phyloP scores from a whole-genome alignment of 768 basidiomycete species.

The Mycena vitilis region DNA sequence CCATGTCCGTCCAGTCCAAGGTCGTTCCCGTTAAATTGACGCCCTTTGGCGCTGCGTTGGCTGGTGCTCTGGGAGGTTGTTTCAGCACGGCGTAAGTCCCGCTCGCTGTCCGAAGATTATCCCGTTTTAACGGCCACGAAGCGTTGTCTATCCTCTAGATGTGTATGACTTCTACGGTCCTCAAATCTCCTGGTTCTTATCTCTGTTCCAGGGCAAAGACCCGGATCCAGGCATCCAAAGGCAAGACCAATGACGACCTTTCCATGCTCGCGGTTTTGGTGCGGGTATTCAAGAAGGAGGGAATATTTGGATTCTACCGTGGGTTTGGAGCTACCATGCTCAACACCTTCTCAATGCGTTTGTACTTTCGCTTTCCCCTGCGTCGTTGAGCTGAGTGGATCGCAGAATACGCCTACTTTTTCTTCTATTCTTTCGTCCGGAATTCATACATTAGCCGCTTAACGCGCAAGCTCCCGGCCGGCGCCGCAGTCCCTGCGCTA shows the following conservation, averaged over 20 bases:
- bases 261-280: slow-evolving; percentile 75
- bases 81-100: slow-evolving; percentile 89
- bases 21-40: slow-evolving; percentile 72
- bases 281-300: slow-evolving; percentile 83
- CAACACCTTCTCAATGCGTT: slow-evolving; percentile 98
- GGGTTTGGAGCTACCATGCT: slow-evolving; percentile 98
- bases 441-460: slow-evolving; percentile 83
- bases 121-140: slow-evolving; percentile 44
- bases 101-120: slow-evolving; percentile 4
- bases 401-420: slow-evolving; percentile 98
- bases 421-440: slow-evolving; percentile 95
- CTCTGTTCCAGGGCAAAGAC: slow-evolving; percentile 81
- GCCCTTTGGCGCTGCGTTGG: slow-evolving; percentile 89
- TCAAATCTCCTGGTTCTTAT: slow-evolving; percentile 23
- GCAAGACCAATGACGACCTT: slow-evolving; percentile 63
- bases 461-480: slow-evolving; percentile 65
- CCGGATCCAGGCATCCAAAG: slow-evolving; percentile 84
- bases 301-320: slow-evolving; percentile 84
- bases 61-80: slow-evolving; percentile 93
- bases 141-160: slow-evolving; percentile 95
- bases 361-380: slow-evolving; percentile 47
- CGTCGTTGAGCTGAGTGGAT: slow-evolving; percentile 2
- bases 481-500: slow-evolving; percentile 69
- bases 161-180: slow-evolving; percentile 64
- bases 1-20: slow-evolving; percentile 66